Evolutionary conservation across 148 eudicot species (phyloP), one percentile per base, ranked within the genome.

Genomic region (Vaccinium darrowii): DNA sequence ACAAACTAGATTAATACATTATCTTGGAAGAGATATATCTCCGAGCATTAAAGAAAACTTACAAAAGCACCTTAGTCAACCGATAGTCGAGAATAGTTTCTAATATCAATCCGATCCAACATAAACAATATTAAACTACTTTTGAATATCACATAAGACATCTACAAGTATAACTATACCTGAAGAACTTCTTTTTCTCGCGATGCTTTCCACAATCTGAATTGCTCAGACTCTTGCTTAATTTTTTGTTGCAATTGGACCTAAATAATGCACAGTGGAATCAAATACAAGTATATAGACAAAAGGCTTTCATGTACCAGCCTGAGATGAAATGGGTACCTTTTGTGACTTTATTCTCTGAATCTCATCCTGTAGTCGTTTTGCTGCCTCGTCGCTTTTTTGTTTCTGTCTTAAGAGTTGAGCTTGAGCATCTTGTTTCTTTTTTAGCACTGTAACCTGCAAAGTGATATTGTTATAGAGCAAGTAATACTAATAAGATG

Each of bases 111-210:
- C 30, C 1, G 51, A 25, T 39, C 12, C 2, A 21, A 36, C 39
- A 39, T 69, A 13, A 30, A 19, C 19, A 25, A 16, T 57, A 30
- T 39, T 81, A 19, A 43, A 57, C 36, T 65, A 81, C 6, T 14
- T 14, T 8, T 8, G 25, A 16, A 54, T 54, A 53, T 21, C 18
- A 10, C 13, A 11, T 10, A 19, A 21, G 47, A 81, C 13, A 63
- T 12, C 47, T 14, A 65, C 1, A 77, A 76, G 43, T 49, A 8
- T 33, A 57, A 18, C 43, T 83, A 63, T 86, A 97, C 99, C 98
- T 97, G 99, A 90, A 97, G 95, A 76, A 97, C 98, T 91, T 97
- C 99, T 80, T 97, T 97, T 84, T 97, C 99, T 75, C 99, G 88
- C 60, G 93, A 90, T 47, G 98, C 97, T 89, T 97, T 97, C 99